Evolutionary conservation across 768 basidiomycete species (phyloP).

Genomic region (Lentinula detonsa): DNA sequence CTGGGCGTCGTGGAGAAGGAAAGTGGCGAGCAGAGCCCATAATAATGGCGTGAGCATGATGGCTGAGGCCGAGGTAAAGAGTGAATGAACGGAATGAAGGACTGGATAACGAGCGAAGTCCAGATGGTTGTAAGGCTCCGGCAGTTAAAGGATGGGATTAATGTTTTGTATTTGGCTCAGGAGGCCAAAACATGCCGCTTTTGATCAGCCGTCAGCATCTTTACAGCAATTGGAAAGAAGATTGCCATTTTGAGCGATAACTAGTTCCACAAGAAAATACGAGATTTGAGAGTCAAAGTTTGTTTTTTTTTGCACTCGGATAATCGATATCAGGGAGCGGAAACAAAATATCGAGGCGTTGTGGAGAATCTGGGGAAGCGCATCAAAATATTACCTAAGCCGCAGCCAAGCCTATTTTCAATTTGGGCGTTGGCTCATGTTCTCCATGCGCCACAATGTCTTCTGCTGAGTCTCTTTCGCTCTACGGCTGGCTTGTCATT

Average conservation of each 20-base stretch:
- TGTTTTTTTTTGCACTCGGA: background rate
- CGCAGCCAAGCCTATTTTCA: background rate
- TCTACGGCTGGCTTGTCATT: constrained; percentile 59
- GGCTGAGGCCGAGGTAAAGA: background rate
- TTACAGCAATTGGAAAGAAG: background rate
- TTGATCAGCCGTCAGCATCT: background rate
- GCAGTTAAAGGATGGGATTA: background rate
- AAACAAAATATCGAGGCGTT: background rate
- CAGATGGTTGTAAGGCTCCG: background rate
- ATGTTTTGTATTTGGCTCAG: background rate
- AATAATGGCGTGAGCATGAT: constrained; percentile 7
- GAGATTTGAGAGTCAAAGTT: background rate
- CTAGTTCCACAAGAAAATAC: background rate
- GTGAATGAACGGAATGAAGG: background rate
- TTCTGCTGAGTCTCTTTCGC: constrained; percentile 33
- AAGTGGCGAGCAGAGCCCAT: constrained; percentile 12
- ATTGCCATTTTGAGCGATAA: background rate
- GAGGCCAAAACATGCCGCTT: background rate
- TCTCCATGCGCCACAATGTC: background rate
- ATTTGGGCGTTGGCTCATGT: background rate
- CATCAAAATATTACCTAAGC: background rate
- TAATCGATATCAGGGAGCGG: background rate
- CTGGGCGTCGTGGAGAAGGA: constrained; percentile 20
- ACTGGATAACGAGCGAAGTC: background rate
- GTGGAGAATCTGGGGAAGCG: background rate